Evolutionary conservation across 768 basidiomycete species (phyloP).

Genomic region (Psilocybe tampanensis): DNA sequence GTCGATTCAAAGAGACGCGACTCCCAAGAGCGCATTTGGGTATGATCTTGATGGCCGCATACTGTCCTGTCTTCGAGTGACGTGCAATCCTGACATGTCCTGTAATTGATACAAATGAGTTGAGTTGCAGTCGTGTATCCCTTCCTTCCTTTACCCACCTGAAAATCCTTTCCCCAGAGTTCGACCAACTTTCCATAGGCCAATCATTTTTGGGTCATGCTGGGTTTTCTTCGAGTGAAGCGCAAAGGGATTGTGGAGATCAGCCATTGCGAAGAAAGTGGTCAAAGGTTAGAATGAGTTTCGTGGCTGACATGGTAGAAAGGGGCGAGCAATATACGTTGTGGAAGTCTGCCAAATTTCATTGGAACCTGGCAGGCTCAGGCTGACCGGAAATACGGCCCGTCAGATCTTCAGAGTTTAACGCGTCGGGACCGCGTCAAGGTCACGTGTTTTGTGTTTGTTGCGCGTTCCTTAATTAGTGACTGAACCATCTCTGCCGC

Average conservation of each 20-base stretch:
- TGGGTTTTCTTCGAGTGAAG: slow-evolving; percentile 20
- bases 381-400: background rate
- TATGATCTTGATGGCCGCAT: slow-evolving; percentile 94
- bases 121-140: background rate
- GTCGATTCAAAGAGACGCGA: slow-evolving; percentile 65
- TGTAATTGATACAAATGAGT: slow-evolving; percentile 28
- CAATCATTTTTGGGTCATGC: slow-evolving; percentile 67
- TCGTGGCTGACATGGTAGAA: slow-evolving; percentile 24
- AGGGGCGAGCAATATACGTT: background rate
- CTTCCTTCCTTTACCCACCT: slow-evolving; percentile 43
- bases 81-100: slow-evolving; percentile 91
- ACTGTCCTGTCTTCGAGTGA: slow-evolving; percentile 84
- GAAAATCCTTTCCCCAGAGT: slow-evolving; percentile 84
- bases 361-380: background rate
- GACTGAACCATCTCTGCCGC: no score
- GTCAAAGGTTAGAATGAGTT: slow-evolving; percentile 14
- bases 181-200: slow-evolving; percentile 81
- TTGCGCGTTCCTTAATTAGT: no score
- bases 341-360: background rate
- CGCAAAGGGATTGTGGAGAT: slow-evolving; percentile 20
- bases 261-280: slow-evolving; percentile 28
- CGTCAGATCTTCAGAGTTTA: slow-evolving; percentile 29
- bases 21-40: slow-evolving; percentile 74
- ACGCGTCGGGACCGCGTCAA: slow-evolving; percentile 38
- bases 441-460: slow-evolving; percentile 22